A percentile compares a stretch with the other conserved stretches of the same genome.
Evolutionary conservation across 2,329 filamentous ascomycete genomes (phyloP).

Genomic region (Aureobasidium sp.): DNA sequence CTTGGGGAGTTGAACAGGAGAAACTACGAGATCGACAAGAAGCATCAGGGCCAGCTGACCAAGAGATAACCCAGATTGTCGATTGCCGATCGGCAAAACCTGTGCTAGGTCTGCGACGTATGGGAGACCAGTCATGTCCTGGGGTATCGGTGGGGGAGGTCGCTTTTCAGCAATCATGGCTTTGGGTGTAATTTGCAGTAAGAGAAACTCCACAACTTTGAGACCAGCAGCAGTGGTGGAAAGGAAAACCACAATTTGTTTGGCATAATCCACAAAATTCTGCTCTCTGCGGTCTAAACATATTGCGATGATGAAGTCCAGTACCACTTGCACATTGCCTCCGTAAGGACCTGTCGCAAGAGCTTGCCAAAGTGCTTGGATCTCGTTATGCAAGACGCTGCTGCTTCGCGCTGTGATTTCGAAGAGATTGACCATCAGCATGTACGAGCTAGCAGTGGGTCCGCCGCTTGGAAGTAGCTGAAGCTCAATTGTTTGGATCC

Average conservation of each 20-base stretch:
- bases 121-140: constrained; percentile 67
- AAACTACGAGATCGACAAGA: constrained; percentile 91
- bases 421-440: constrained; percentile 86
- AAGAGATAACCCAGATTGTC: constrained; percentile 76
- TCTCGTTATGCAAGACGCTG: constrained; percentile 84
- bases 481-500: constrained; percentile 91
- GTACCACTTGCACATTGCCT: constrained; percentile 86
- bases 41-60: constrained; percentile 90
- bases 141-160: constrained; percentile 59
- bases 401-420: constrained; percentile 94
- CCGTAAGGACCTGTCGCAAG: constrained; percentile 86
- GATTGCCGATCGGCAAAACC: constrained; percentile 78
- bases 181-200: constrained; percentile 85
- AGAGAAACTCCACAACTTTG: constrained; percentile 88
- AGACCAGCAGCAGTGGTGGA: constrained; percentile 78
- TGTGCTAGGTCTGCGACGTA: constrained; percentile 82
- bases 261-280: constrained; percentile 96
- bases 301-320: constrained; percentile 93
- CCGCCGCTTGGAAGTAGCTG: constrained; percentile 87
- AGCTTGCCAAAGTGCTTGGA: constrained; percentile 95
- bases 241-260: constrained; percentile 94
- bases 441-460: constrained; percentile 85
- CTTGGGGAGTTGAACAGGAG: constrained; percentile 70
- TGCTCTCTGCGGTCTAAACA: constrained; percentile 92
- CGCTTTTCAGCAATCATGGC: constrained; percentile 94